Evolutionary conservation across 106 monocot species (phyloP).

Genomic region (Dendrobium chrysotoxum): DNA sequence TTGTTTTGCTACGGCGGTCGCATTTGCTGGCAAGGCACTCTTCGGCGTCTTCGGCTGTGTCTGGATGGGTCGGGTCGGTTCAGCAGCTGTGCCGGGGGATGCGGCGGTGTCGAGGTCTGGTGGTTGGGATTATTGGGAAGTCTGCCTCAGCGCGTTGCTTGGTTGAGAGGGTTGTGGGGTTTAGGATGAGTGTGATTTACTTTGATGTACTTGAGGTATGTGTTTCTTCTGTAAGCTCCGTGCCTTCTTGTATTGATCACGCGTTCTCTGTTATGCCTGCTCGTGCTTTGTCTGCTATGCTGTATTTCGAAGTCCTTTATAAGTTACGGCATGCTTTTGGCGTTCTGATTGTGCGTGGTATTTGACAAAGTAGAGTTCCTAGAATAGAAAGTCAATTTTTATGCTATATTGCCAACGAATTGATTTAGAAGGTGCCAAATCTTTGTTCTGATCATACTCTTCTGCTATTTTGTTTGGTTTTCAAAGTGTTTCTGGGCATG

Average conservation of each 20-base stretch:
- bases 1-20: conserved; percentile 66
- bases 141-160: conserved; percentile 72
- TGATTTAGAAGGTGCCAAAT: too few species aligned
- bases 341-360: too few species aligned
- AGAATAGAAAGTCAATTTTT: too few species aligned
- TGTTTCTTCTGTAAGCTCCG: background rate
- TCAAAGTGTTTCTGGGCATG: too few species aligned
- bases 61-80: conserved; percentile 78
- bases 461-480: too few species aligned
- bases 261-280: too few species aligned
- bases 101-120: conserved; percentile 84
- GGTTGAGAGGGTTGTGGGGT: conserved; percentile 71
- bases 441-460: too few species aligned
- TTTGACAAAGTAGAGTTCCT: too few species aligned
- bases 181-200: conserved; percentile 88
- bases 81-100: conserved; percentile 85
- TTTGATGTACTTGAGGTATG: conserved; percentile 53
- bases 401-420: too few species aligned
- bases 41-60: conserved; percentile 46
- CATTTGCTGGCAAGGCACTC: conserved; percentile 59
- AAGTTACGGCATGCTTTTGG: too few species aligned
- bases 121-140: conserved; percentile 76
- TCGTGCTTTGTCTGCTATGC: too few species aligned
- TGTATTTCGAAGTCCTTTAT: too few species aligned
- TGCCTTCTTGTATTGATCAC: background rate